phyloP scores from a whole-genome alignment of 257 asterid species.

The Anisodus acutangulus region DNA sequence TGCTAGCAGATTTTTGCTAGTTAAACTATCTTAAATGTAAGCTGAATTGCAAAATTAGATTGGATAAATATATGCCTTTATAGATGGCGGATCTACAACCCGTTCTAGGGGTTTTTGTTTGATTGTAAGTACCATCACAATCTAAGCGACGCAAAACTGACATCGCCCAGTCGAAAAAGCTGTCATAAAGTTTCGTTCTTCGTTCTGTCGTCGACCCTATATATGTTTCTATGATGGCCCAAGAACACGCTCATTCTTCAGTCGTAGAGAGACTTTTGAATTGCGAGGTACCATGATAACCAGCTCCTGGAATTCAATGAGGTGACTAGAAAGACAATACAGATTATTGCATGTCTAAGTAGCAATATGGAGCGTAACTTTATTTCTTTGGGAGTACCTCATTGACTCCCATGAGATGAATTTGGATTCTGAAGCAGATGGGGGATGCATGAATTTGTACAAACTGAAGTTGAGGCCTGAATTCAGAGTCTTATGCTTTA shows the following conservation, averaged over 20 bases:
- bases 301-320: not conserved
- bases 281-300: no score
- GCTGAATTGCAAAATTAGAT: not conserved
- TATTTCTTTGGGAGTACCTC: not conserved
- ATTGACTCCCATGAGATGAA: not conserved
- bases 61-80: not conserved
- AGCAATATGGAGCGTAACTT: not conserved
- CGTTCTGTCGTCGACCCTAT: no score
- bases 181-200: no score
- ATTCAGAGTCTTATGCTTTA: not conserved
- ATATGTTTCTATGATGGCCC: no score
- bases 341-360: not conserved
- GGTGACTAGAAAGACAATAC: not conserved
- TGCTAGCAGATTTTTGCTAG: not conserved
- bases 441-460: not conserved
- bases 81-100: not conserved
- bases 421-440: slow-evolving; percentile 22
- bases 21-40: not conserved
- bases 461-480: not conserved
- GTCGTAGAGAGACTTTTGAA: no score
- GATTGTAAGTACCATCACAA: no score
- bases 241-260: no score
- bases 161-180: no score
- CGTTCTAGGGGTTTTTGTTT: no score
- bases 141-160: no score